Percentiles rank a stretch among this genome's conserved stretches.
Evolutionary conservation across 1,284 basidiomycete genomes (phyloP).

Genomic region (Rhizoctonia solani): DNA sequence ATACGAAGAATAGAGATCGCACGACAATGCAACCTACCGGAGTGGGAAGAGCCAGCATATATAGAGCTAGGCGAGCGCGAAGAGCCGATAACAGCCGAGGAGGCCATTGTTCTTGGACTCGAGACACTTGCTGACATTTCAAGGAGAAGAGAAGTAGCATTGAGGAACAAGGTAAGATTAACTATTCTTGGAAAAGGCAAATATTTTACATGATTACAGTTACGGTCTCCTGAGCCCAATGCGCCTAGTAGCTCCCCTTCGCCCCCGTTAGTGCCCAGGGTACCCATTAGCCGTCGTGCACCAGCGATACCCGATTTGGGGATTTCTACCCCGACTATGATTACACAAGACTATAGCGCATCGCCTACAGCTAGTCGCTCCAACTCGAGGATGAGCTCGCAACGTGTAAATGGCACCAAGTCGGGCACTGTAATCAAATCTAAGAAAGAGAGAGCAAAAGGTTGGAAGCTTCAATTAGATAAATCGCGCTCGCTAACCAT

Average conservation of each 20-base stretch:
- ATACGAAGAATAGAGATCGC: neutral
- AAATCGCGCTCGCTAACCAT: neutral
- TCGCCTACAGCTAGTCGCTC: too few relatives aligned
- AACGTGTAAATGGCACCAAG: neutral
- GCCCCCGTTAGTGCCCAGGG: too few relatives aligned
- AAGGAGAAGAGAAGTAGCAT: neutral
- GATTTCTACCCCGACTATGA: too few relatives aligned
- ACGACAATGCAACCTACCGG: neutral
- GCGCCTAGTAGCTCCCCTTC: too few relatives aligned
- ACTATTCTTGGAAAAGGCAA: too few relatives aligned
- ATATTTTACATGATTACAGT: too few relatives aligned
- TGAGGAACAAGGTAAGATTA: neutral
- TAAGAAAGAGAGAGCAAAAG: neutral
- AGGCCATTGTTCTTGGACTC: neutral
- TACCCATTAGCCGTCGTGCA: too few relatives aligned
- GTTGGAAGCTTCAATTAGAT: neutral
- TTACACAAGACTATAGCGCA: too few relatives aligned
- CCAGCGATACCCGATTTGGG: too few relatives aligned
- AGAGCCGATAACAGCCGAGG: neutral
- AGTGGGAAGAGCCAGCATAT: constrained; percentile 9
- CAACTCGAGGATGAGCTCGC: neutral
- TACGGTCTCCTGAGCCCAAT: too few relatives aligned
- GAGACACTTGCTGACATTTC: neutral
- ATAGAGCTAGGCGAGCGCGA: neutral
- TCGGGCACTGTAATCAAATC: neutral